A percentile compares a stretch with the other conserved stretches of the same genome.
Evolutionary conservation across 768 basidiomycete genomes (phyloP).

Genomic region (Rhodotorula paludigena): DNA sequence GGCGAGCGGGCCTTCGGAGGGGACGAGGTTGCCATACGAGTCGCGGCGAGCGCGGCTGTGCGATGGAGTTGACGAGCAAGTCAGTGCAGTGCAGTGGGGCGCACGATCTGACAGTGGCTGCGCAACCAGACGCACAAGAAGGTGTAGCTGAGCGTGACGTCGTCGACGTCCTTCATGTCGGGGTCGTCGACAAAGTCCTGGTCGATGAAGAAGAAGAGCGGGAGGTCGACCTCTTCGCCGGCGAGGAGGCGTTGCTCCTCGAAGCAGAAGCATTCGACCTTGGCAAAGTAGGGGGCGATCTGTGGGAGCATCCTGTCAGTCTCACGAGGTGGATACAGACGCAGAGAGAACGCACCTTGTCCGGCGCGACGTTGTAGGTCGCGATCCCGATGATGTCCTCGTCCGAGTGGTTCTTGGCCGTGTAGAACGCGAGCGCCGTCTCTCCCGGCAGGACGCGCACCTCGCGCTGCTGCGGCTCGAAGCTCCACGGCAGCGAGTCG

Average conservation of each 20-base stretch:
- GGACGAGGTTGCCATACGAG: slow-evolving; percentile 41
- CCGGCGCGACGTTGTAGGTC: slow-evolving; percentile 98
- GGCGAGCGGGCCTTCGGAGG: slow-evolving; percentile 33
- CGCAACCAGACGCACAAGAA: slow-evolving; percentile 59
- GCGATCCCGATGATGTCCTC: slow-evolving; percentile 95
- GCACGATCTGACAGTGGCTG: too few relatives aligned
- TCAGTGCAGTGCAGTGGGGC: neutral
- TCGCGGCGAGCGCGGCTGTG: slow-evolving; percentile 41
- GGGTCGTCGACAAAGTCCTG: slow-evolving; percentile 94
- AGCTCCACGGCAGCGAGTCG: slow-evolving; percentile 86
- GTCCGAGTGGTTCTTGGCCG: slow-evolving; percentile 74
- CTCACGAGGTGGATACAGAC: neutral
- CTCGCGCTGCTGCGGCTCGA: slow-evolving; percentile 81
- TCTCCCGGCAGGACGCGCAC: slow-evolving; percentile 91
- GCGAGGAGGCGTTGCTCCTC: slow-evolving; percentile 94
- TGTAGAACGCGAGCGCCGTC: slow-evolving; percentile 93
- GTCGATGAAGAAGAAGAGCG: slow-evolving; percentile 97
- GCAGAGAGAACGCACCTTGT: slow-evolving; percentile 59
- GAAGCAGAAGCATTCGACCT: slow-evolving; percentile 99
- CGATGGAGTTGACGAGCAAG: too few relatives aligned
- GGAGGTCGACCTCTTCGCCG: slow-evolving; percentile 96
- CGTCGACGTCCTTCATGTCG: slow-evolving; percentile 74
- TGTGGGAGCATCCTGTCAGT: slow-evolving; percentile 44
- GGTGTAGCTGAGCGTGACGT: slow-evolving; percentile 90
- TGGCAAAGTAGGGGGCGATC: slow-evolving; percentile 98